Evolutionary conservation across 2,329 filamentous ascomycete genomes (phyloP).

Genomic region (Colletotrichum viniferum): DNA sequence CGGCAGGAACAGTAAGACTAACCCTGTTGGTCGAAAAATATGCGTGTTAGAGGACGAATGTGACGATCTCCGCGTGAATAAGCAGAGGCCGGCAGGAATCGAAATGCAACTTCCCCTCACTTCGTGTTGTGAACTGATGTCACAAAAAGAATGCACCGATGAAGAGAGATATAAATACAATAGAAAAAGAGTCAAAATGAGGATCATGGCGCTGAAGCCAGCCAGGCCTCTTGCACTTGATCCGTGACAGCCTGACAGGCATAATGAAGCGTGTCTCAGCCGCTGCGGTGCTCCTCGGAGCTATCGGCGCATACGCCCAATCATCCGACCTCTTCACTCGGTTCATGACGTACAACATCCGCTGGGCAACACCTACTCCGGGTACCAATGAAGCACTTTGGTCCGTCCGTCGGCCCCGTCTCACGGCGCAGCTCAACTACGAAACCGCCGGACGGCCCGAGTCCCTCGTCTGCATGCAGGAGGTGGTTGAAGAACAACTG

Average conservation of each 20-base stretch:
- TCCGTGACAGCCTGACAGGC: neutral
- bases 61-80: neutral
- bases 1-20: neutral
- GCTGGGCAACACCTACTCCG: constrained; percentile 45
- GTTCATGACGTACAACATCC: constrained; percentile 52
- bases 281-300: neutral
- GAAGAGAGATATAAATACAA: neutral
- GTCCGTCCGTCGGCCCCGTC: constrained; percentile 37
- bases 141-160: neutral
- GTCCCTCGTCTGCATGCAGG: constrained; percentile 52
- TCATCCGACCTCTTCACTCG: constrained; percentile 32
- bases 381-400: constrained; percentile 46
- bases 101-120: neutral
- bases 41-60: neutral
- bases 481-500: constrained; percentile 51
- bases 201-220: neutral
- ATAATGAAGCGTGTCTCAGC: neutral
- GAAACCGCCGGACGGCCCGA: constrained; percentile 32
- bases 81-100: neutral
- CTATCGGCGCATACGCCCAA: neutral
- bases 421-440: constrained; percentile 42
- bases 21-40: neutral
- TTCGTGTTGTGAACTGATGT: neutral
- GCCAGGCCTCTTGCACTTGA: neutral
- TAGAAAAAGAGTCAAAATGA: neutral